Evolutionary conservation across 139 green algal genomes (phyloP).

Genomic region (Coelastrella sp.): DNA sequence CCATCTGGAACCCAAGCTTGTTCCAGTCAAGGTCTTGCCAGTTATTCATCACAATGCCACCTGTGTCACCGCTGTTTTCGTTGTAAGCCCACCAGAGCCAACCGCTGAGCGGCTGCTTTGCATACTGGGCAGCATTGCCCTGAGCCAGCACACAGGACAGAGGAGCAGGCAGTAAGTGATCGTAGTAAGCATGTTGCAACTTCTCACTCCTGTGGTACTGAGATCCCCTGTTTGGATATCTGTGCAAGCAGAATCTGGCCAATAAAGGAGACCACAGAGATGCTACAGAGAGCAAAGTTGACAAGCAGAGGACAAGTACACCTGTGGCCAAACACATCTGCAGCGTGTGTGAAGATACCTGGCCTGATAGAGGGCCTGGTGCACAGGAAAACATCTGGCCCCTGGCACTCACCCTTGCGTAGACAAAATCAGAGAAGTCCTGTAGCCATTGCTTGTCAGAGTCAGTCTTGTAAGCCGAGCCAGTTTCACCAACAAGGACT

Average conservation of each 20-base stretch:
- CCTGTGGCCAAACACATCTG: no score
- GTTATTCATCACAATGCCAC: constrained; percentile 44
- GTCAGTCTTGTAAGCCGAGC: background rate
- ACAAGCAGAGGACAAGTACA: no score
- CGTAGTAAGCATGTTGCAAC: background rate
- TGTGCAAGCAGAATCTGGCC: no score
- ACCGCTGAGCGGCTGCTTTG: background rate
- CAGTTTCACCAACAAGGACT: constrained; percentile 39
- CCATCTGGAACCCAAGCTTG: constrained; percentile 43
- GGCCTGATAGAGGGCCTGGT: no score
- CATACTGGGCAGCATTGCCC: constrained; percentile 12
- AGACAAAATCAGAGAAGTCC: constrained; percentile 43
- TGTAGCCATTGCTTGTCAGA: constrained; percentile 40
- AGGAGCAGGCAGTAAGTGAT: background rate
- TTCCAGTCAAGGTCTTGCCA: constrained; percentile 22
- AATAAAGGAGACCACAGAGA: background rate
- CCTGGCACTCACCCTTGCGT: constrained; percentile 13
- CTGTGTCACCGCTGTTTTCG: constrained; percentile 43
- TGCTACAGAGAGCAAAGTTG: background rate
- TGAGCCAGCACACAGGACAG: background rate
- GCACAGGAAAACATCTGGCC: no score
- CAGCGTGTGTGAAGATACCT: no score
- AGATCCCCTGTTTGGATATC: no score
- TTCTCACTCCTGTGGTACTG: no score
- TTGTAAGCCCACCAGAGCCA: constrained; percentile 53